A percentile compares a stretch with the other conserved stretches of the same genome.
phyloP scores from a whole-genome alignment of 805 yeast species.

The Hanseniaspora clermontiae region DNA sequence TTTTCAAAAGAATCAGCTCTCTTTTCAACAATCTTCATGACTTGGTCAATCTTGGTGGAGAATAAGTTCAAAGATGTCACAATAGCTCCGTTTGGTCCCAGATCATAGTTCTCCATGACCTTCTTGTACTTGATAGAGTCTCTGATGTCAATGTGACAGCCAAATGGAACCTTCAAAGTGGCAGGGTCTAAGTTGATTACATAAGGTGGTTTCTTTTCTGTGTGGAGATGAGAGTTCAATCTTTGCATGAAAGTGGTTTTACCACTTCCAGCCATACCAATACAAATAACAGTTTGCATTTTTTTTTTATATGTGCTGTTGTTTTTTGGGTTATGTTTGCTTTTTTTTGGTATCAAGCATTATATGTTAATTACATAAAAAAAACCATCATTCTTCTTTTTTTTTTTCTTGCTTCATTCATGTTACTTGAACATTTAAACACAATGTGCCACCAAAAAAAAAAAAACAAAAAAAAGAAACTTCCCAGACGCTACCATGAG shows the following conservation, averaged over 20 bases:
- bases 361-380: too few species aligned
- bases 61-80: slow-evolving; percentile 87
- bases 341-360: too few species aligned
- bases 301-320: neutral
- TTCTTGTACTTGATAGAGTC: slow-evolving; percentile 91
- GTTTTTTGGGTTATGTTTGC: neutral
- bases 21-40: slow-evolving; percentile 71
- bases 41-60: slow-evolving; percentile 93
- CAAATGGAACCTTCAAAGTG: slow-evolving; percentile 83
- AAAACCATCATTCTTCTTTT: neutral
- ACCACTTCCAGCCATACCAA: slow-evolving; percentile 73
- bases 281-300: slow-evolving; percentile 36
- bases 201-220: slow-evolving; percentile 65
- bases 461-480: neutral
- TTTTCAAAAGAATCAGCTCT: slow-evolving; percentile 44
- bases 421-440: neutral
- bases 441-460: too few species aligned
- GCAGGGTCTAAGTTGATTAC: slow-evolving; percentile 95
- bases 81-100: slow-evolving; percentile 98
- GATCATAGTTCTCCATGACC: slow-evolving; percentile 87
- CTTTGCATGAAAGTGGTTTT: slow-evolving; percentile 97
- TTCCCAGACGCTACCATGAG: neutral
- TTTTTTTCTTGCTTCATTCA: neutral
- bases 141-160: slow-evolving; percentile 87
- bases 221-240: slow-evolving; percentile 74